Evolutionary conservation across 495 filamentous ascomycete genomes (phyloP).

Genomic region (Venustampulla echinocandica): DNA sequence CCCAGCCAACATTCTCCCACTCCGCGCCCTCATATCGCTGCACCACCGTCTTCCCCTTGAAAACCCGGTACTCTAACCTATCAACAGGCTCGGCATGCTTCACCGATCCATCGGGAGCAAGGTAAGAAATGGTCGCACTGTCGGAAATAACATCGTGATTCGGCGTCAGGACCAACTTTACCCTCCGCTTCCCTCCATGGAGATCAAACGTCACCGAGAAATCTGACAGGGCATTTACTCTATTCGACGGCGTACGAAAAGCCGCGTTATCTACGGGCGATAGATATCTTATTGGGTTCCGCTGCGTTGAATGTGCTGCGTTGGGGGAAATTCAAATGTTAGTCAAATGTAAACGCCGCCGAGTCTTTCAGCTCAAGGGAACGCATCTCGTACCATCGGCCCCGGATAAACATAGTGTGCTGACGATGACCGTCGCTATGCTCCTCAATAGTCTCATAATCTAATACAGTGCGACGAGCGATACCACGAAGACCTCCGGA

Average conservation of each 20-base stretch:
- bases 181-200: constrained; percentile 53
- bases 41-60: constrained; percentile 69
- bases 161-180: constrained; percentile 78
- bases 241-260: constrained; percentile 70
- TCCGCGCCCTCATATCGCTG: constrained; percentile 47
- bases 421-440: constrained; percentile 19
- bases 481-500: too few relatives aligned
- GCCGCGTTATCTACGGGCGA: constrained; percentile 63
- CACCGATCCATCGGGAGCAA: constrained; percentile 60
- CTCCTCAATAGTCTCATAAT: constrained; percentile 17
- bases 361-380: background rate
- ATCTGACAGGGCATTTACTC: constrained; percentile 65
- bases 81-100: constrained; percentile 53
- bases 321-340: background rate
- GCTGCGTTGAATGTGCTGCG: constrained; percentile 63
- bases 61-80: constrained; percentile 68
- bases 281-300: constrained; percentile 68
- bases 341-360: background rate
- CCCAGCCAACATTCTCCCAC: constrained; percentile 82
- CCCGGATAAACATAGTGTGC: constrained; percentile 10
- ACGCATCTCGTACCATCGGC: constrained; percentile 17
- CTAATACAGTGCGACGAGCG: too few relatives aligned
- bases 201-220: constrained; percentile 80
- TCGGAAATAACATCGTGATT: constrained; percentile 84
- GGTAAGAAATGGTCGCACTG: constrained; percentile 63